Base-by-base conservation (phyloP, 2,329 filamentous ascomycete species). In the Colletotrichum sp. region DNA sequence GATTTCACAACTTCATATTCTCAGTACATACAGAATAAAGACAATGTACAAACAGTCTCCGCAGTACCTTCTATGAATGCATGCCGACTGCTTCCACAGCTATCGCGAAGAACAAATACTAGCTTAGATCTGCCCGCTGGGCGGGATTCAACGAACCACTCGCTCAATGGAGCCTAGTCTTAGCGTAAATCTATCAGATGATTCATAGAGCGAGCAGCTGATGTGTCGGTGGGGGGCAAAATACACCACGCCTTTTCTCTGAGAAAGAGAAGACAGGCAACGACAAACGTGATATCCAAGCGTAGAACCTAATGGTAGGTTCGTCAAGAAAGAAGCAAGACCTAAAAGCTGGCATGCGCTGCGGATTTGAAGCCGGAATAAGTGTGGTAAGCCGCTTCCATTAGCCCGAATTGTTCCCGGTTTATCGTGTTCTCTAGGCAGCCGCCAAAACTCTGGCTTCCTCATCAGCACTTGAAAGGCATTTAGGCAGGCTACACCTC, bases 31-130 rank as follows among this genome's bases (percentile, higher is more conserved):
- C n/a, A 22, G 11, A 52, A 52, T 22, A 52, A 25, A 52, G 11
- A 52, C n/a, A 52, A 22, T 13, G 44, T 22, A 52, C 44, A 52
- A 22, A 52, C n/a, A 25, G n/a, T 0, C n/a, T 52, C 4, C 6
- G n/a, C 4, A 0, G 12, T 3, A 7, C n/a, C n/a, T 52, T 13
- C 44, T 5, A 0, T 52, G 6, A 13, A 5, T 52, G 6, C n/a
- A 22, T 13, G n/a, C 2, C 44, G 1, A 12, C 19, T 52, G 1
- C 1, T 52, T 22, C 44, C n/a, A 52, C n/a, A 22, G 2, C 44
- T 13, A 13, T 13, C 12, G 44, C n/a, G n/a, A 22, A 52, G 11
- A 52, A 8, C 44, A 13, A 13, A 12, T 9, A 1, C 2, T 49
- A 15, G n/a, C 11, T 22, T 22, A 0, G 44, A 52, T 52, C 11